Conservation (phyloP, 371 early-diverging fungal genomes). For the Phascolomyces articulosus region DNA sequence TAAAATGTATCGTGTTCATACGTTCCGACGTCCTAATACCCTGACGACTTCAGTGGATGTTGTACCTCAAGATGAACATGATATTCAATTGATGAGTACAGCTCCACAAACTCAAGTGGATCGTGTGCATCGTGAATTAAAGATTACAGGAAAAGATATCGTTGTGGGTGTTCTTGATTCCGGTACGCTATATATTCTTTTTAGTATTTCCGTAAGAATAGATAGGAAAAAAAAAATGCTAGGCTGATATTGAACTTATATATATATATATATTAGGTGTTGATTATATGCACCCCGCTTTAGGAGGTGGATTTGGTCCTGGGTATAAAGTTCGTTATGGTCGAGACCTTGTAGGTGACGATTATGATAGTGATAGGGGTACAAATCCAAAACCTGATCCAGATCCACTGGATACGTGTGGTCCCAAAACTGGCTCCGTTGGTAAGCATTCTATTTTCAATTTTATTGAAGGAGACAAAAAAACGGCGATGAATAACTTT, state of each 20-base stretch:
- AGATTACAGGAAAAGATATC: conserved; percentile 64
- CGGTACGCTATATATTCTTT: conserved; percentile 56
- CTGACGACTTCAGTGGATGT: no score
- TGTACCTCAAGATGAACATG: no score
- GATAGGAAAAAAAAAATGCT: neutral
- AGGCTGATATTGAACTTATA: no score
- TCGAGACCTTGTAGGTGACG: conserved; percentile 64
- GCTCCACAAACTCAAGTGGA: conserved; percentile 1
- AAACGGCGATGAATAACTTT: neutral
- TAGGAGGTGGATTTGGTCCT: conserved; percentile 72
- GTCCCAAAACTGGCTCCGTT: conserved; percentile 32
- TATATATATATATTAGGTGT: conserved; percentile 48
- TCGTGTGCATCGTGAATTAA: conserved; percentile 40
- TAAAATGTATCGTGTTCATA: conserved; percentile 29
- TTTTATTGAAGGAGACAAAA: neutral
- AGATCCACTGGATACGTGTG: conserved; percentile 49
- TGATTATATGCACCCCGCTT: conserved; percentile 71
- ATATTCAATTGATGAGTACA: no score
- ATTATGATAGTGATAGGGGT: conserved; percentile 4
- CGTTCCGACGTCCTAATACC: conserved; percentile 27
- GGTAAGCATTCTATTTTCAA: conserved; percentile 15
- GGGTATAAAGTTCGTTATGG: conserved; percentile 61
- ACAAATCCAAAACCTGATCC: neutral
- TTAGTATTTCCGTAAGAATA: neutral
- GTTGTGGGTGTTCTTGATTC: conserved; percentile 75